Base-by-base conservation (phyloP, 2,329 filamentous ascomycete species). In the Nemania serpens region DNA sequence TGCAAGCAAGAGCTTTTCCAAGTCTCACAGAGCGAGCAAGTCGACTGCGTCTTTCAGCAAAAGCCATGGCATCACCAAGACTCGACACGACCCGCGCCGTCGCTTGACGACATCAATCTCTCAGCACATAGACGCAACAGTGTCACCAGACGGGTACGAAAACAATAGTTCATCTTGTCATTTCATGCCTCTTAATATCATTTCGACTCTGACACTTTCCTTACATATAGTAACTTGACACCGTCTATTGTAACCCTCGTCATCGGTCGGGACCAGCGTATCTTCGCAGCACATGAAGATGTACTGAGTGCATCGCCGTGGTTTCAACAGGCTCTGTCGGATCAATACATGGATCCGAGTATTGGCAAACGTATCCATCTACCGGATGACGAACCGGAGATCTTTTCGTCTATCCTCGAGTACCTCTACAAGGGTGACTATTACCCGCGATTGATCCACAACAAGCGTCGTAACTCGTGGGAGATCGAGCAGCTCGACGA, bases 351-450 rank as follows among this genome's bases (percentile, higher is more conserved):
- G 77, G 84, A 79, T 15, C 71, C 75, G n/a, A 74, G 80, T 58
- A 73, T 75, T 49, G 82, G 80, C 73, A 93, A 91, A 77, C 88
- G 89, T 56, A 89, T 97, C 73, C 84, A 89, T 53, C 85, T 97
- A 1, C 89, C 91, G 1, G 87, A 94, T 62, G 93, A 97, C 76
- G 89, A 93, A 69, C 92, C 93, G 18, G 92, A 96, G 74, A 89
- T 96, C 71, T 93, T 97, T 76, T 96, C 91, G 7, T 93, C 90
- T 5, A 84, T 97, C 11, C 87, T 97, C 58, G 93, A 97, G 74
- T 97, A 90, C 69, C 86, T 97, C 58, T 96, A 96, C 84, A 96
- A 96, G 78, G 93, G 93, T 66, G 93, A 97, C 76, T 97, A 97
- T 79, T 93, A 89, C 69, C 93, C 93, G 2, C 89, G 90, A 17